Evolutionary conservation across 2,329 filamentous ascomycete species (phyloP).

Genomic region (Scortechinia acanthostroma): DNA sequence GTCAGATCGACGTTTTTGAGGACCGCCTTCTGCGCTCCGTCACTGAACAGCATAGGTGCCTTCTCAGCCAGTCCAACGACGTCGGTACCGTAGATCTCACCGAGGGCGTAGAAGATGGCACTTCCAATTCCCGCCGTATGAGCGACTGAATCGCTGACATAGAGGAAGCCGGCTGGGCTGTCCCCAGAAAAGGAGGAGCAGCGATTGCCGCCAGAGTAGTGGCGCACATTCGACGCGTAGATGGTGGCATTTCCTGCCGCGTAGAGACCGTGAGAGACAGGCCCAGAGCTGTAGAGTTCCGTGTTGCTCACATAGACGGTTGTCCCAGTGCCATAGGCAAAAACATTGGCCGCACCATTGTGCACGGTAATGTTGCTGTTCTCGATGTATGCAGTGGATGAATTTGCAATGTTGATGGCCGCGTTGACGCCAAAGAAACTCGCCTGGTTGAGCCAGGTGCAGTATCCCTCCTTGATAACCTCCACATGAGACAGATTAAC

Average conservation of each 20-base stretch:
- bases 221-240: slow-evolving; percentile 11
- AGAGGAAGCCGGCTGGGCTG: slow-evolving; percentile 14
- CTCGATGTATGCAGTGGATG: slow-evolving; percentile 12
- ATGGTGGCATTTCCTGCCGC: slow-evolving; percentile 19
- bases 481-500: slow-evolving; percentile 13
- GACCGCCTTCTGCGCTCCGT: slow-evolving; percentile 12
- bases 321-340: slow-evolving; percentile 16
- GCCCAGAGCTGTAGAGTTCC: slow-evolving; percentile 19
- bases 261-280: slow-evolving; percentile 19
- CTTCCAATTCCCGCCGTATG: slow-evolving; percentile 17
- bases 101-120: slow-evolving; percentile 19
- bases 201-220: slow-evolving; percentile 18
- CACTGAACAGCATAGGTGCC: slow-evolving; percentile 14
- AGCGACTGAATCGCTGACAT: slow-evolving; percentile 15
- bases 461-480: slow-evolving; percentile 18
- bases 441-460: slow-evolving; percentile 13
- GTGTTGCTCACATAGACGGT: slow-evolving; percentile 13
- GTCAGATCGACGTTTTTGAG: slow-evolving; percentile 11
- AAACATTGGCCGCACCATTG: slow-evolving; percentile 21
- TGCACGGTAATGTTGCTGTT: slow-evolving; percentile 19
- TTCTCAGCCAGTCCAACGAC: slow-evolving; percentile 13
- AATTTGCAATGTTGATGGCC: slow-evolving; percentile 14
- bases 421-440: slow-evolving; percentile 20
- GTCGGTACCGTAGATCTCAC: slow-evolving; percentile 13
- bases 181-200: slow-evolving; percentile 21